These are phyloP conservation scores for Epichloe gansuensis DNA, from an alignment of 2,329 filamentous ascomycete genomes.

Conservation along the genomic window DNA sequence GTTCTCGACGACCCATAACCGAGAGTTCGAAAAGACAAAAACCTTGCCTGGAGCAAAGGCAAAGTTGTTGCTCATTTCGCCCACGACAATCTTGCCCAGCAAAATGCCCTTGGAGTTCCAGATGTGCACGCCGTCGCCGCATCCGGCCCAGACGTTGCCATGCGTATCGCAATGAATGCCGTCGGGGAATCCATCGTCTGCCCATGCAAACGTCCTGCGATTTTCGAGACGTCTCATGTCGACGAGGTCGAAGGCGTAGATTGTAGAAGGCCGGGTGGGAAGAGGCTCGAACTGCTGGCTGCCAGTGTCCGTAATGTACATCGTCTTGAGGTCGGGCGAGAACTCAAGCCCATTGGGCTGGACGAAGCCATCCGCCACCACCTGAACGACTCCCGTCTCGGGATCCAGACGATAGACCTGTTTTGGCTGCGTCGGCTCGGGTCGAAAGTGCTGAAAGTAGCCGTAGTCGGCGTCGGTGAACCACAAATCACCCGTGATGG, in stretches of 20 bases:
- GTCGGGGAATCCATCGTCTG: conserved; percentile 41
- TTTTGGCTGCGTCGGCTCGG: conserved; percentile 36
- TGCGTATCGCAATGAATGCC: conserved; percentile 43
- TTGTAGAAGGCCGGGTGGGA: conserved; percentile 4
- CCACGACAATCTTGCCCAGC: conserved; percentile 39
- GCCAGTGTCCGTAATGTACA: conserved; percentile 47
- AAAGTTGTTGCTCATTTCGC: conserved; percentile 9
- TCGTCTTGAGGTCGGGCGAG: conserved; percentile 35
- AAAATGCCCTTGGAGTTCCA: conserved; percentile 33
- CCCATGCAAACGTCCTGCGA: conserved; percentile 43
- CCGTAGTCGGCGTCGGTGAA: conserved; percentile 52
- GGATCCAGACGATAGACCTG: conserved; percentile 47
- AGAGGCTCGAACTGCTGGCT: conserved; percentile 8
- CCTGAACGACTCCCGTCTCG: conserved; percentile 34
- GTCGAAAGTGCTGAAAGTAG: conserved; percentile 43
- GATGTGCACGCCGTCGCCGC: conserved; percentile 35
- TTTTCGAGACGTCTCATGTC: conserved; percentile 15
- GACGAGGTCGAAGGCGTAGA: conserved; percentile 7
- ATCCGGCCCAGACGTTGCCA: conserved; percentile 42
- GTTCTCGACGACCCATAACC: conserved; percentile 9
- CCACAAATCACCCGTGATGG: conserved; percentile 44
- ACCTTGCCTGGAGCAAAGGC: conserved; percentile 10
- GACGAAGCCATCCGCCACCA: conserved; percentile 44
- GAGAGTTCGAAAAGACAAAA: conserved; percentile 10
- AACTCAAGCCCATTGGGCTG: conserved; percentile 46